Conservation (phyloP, 1,139 yeast species). For the Kodamaea plutei region DNA sequence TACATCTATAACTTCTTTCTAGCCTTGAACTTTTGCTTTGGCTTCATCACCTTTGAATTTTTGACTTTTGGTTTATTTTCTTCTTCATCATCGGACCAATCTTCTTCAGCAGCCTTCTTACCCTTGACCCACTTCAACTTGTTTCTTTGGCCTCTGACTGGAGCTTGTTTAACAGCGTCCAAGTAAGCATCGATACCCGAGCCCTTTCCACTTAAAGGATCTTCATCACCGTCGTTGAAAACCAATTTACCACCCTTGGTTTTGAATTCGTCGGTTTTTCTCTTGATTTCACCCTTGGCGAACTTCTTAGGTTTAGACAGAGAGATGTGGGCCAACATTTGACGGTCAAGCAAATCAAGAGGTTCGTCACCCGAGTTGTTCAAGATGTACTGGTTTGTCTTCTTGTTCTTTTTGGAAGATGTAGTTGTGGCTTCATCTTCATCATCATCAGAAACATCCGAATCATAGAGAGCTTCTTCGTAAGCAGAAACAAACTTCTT, state of each 20-base stretch:
- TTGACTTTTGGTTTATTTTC: conserved; percentile 12
- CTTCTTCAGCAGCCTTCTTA: conserved; percentile 47
- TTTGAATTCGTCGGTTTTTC: conserved; percentile 48
- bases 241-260: conserved; percentile 54
- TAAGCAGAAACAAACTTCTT: conserved; percentile 73
- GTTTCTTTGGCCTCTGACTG: conserved; percentile 88
- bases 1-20: conserved; percentile 58
- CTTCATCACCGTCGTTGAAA: conserved; percentile 45
- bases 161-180: conserved; percentile 90
- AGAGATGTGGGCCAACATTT: conserved; percentile 80
- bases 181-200: conserved; percentile 84
- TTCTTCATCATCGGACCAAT: conserved; percentile 51
- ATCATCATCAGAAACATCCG: conserved; percentile 51
- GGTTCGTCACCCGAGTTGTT: conserved; percentile 74
- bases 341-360: conserved; percentile 80
- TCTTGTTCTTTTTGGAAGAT: conserved; percentile 20
- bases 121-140: conserved; percentile 80
- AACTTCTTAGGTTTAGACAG: conserved; percentile 72
- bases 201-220: conserved; percentile 45
- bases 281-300: conserved; percentile 40
- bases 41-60: conserved; percentile 30
- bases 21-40: conserved; percentile 51
- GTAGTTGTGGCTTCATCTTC: conserved; percentile 27
- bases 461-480: conserved; percentile 71
- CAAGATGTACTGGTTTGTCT: conserved; percentile 62